phyloP scores from a whole-genome alignment of 805 yeast genomes.

The Priceomyces castillae region DNA sequence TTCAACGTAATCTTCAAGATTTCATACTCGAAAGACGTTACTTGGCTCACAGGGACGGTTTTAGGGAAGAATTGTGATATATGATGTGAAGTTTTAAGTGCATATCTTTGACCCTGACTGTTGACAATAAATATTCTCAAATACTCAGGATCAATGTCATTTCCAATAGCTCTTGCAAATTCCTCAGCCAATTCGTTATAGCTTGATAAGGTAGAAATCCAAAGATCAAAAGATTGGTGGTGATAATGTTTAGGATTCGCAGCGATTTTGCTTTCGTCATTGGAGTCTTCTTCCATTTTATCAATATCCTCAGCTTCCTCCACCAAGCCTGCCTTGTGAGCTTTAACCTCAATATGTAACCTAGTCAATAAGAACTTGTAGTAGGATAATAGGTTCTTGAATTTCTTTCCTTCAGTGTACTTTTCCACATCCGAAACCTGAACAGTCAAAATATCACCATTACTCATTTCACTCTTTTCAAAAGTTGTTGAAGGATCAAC shows the following conservation, averaged over 20 bases:
- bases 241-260: constrained; percentile 16
- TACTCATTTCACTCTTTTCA: constrained; percentile 55
- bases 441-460: constrained; percentile 63
- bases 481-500: constrained; percentile 42
- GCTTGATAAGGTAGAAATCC: constrained; percentile 63
- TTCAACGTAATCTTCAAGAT: constrained; percentile 67
- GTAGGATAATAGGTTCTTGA: constrained; percentile 39
- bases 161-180: constrained; percentile 50
- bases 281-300: constrained; percentile 5
- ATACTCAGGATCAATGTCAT: constrained; percentile 52
- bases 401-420: constrained; percentile 13
- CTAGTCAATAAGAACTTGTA: constrained; percentile 59
- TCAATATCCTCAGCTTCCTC: constrained; percentile 37
- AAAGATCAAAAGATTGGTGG: constrained; percentile 48
- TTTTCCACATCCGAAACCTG: constrained; percentile 26
- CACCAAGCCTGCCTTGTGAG: constrained; percentile 43
- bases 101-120: constrained; percentile 55
- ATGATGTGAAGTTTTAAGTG: constrained; percentile 35
- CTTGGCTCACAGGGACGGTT: constrained; percentile 43
- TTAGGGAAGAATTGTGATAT: constrained; percentile 43
- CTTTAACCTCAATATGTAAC: constrained; percentile 54
- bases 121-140: constrained; percentile 64
- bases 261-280: constrained; percentile 8
- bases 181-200: constrained; percentile 61
- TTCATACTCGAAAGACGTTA: constrained; percentile 64